phyloP scores from a whole-genome alignment of 306 rosid species.

The Arachis stenosperma region DNA sequence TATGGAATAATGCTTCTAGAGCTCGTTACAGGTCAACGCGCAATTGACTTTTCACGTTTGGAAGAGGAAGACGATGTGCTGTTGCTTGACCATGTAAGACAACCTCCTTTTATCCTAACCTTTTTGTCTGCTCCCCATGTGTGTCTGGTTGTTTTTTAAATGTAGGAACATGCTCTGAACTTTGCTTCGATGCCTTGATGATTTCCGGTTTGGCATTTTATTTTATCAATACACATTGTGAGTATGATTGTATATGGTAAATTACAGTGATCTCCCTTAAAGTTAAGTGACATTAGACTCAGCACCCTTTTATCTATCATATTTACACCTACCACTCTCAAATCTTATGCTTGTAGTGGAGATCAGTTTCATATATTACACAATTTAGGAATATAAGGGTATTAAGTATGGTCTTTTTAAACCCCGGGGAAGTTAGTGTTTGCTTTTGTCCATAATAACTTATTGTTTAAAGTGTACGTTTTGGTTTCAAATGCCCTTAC shows the following conservation, averaged over 20 bases:
- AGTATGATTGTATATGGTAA: background rate
- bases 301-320: no score
- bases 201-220: background rate
- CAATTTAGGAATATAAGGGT: no score
- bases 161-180: constrained; percentile 18
- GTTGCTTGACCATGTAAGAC: constrained; percentile 89
- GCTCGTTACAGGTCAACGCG: constrained; percentile 89
- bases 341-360: no score
- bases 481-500: background rate
- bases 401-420: no score
- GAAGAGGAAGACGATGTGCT: constrained; percentile 89
- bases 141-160: constrained; percentile 5
- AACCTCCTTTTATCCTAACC: constrained; percentile 15
- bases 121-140: constrained; percentile 19
- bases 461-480: background rate
- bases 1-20: constrained; percentile 96
- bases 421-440: no score
- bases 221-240: background rate
- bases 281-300: no score
- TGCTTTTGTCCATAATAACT: background rate
- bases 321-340: no score
- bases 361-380: no score
- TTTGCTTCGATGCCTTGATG: constrained; percentile 9
- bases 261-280: no score
- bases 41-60: constrained; percentile 92